Conservation (phyloP, 352 stramenopile species). For the Globisporangium irregulare region DNA sequence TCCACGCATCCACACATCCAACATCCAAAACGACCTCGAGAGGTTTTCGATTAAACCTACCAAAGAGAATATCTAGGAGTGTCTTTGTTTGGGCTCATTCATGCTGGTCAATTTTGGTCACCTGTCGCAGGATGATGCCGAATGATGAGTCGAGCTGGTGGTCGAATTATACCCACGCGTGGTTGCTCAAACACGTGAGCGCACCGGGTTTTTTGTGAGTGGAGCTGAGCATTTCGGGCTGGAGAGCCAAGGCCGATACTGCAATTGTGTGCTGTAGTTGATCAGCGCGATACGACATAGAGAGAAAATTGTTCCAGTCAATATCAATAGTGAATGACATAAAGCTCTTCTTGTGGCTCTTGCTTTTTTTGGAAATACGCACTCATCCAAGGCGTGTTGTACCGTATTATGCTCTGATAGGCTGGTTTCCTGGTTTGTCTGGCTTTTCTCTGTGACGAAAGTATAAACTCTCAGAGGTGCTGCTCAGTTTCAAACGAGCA, state of each 20-base stretch:
- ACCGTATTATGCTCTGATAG: neutral
- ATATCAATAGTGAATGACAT: no score
- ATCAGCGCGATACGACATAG: neutral
- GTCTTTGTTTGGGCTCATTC: no score
- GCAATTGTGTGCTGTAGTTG: neutral
- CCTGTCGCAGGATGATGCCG: slow-evolving; percentile 2
- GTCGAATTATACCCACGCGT: neutral
- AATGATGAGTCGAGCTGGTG: neutral
- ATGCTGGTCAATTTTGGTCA: neutral
- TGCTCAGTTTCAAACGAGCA: neutral
- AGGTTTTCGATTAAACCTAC: slow-evolving; percentile 10
- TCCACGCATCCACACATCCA: slow-evolving; percentile 3
- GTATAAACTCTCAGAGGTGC: neutral
- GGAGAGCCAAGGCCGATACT: neutral
- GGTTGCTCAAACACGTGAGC: neutral
- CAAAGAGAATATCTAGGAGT: slow-evolving; percentile 3
- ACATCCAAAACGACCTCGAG: no score
- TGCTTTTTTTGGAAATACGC: neutral
- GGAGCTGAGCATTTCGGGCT: neutral
- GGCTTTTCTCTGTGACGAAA: neutral
- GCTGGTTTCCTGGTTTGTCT: neutral
- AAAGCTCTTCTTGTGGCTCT: neutral
- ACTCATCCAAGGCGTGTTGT: neutral
- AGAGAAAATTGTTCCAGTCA: no score
- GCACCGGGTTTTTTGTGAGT: neutral